Conservation (phyloP, 2,329 filamentous ascomycete species). For the Claviceps purpurea region DNA sequence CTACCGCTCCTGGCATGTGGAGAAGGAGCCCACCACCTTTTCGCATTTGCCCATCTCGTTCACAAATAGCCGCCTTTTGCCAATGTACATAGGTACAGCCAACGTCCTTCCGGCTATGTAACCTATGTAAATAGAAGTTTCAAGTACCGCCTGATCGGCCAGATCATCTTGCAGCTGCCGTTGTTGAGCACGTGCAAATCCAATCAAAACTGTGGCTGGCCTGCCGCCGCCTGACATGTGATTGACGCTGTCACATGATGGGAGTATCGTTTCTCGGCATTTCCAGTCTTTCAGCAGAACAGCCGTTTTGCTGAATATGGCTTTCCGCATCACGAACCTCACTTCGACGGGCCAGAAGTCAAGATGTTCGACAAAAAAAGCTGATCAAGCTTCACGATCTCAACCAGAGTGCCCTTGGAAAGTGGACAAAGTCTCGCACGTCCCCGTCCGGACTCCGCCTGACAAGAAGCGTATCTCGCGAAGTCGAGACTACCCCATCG, state of each 20-base stretch:
- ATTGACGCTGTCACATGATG: constrained; percentile 6
- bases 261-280: no score
- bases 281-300: no score
- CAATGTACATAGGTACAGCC: not conserved
- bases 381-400: constrained; percentile 22
- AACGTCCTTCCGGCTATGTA: not conserved
- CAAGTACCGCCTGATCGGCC: not conserved
- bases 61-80: no score
- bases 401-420: constrained; percentile 28
- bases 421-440: constrained; percentile 30
- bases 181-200: constrained; percentile 14
- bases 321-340: constrained; percentile 12
- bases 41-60: no score
- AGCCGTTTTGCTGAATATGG: not conserved
- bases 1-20: no score
- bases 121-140: not conserved
- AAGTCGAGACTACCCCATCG: constrained; percentile 23
- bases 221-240: constrained; percentile 16
- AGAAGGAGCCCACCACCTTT: no score
- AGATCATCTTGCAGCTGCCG: not conserved
- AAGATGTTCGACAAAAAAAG: constrained; percentile 20
- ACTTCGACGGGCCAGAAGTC: constrained; percentile 18
- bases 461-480: constrained; percentile 30
- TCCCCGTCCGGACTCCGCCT: constrained; percentile 22
- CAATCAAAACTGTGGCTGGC: constrained; percentile 17